These are phyloP conservation scores for Amoebophrya sp. DNA, from an alignment of 169 alveolate species.

Conservation along the genomic window DNA sequence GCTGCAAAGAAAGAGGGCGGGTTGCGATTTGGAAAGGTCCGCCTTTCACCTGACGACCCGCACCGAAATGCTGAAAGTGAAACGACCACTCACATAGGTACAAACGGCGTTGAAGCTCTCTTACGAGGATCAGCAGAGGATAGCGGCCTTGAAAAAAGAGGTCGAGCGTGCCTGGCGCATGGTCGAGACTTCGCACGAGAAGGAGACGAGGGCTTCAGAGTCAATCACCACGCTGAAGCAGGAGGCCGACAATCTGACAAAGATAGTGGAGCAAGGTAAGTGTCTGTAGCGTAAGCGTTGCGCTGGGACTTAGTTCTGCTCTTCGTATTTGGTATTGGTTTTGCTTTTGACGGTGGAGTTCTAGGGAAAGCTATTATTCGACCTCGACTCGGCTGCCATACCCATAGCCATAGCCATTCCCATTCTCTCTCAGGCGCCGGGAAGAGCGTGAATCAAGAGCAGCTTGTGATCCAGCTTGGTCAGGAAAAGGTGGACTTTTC, in stretches of 20 bases:
- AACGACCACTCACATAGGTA: too few species aligned
- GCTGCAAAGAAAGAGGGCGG: too few species aligned
- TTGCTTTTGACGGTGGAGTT: background rate
- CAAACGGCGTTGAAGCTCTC: conserved; percentile 47
- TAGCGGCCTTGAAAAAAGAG: conserved; percentile 42
- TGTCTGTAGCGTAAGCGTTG: background rate
- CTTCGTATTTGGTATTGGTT: background rate
- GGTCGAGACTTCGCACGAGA: conserved; percentile 44
- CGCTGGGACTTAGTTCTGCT: background rate
- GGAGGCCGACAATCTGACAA: conserved; percentile 44
- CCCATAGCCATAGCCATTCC: background rate
- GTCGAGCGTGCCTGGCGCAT: conserved; percentile 52
- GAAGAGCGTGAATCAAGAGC: background rate
- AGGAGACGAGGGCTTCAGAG: conserved; percentile 45
- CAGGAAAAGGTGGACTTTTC: background rate
- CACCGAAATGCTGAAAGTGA: background rate
- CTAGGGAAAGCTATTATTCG: too few species aligned
- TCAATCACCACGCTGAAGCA: conserved; percentile 40
- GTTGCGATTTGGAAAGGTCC: too few species aligned
- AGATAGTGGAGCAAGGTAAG: conserved; percentile 38
- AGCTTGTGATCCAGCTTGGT: background rate
- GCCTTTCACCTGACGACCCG: too few species aligned
- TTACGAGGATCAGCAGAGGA: conserved; percentile 49
- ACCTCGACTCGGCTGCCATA: too few species aligned
- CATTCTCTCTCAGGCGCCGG: background rate